phyloP scores from a whole-genome alignment of 2,329 filamentous ascomycete genomes.

The Aspergillus terreus region DNA sequence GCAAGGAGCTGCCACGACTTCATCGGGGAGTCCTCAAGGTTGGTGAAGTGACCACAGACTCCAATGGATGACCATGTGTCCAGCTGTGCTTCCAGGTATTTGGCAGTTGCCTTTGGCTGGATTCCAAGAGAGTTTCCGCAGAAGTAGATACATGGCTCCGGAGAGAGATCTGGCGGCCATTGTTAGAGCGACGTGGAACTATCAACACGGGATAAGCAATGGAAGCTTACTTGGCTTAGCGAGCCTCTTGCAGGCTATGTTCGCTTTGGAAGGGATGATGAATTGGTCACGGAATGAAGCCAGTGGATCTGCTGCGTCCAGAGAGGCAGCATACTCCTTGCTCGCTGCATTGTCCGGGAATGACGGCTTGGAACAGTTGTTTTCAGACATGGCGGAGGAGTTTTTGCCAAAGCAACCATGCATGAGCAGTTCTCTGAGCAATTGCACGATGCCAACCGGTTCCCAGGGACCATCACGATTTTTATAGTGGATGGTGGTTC shows the following conservation, averaged over 20 bases:
- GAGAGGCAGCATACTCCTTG: conserved; percentile 39
- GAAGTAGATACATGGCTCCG: conserved; percentile 62
- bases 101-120: conserved; percentile 66
- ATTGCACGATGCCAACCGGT: not conserved
- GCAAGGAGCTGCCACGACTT: conserved; percentile 73
- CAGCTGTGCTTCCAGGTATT: conserved; percentile 67
- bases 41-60: conserved; percentile 75
- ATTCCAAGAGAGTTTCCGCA: conserved; percentile 86
- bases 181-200: not conserved
- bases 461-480: not conserved
- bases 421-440: not conserved
- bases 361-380: conserved; percentile 18
- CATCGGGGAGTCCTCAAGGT: conserved; percentile 63
- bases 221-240: conserved; percentile 31
- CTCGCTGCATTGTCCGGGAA: conserved; percentile 30
- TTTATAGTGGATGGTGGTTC: not conserved
- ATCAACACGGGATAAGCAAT: not conserved
- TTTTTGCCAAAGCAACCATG: not conserved
- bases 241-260: conserved; percentile 63
- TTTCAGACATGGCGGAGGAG: conserved; percentile 12
- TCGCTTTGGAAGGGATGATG: conserved; percentile 69
- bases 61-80: conserved; percentile 79
- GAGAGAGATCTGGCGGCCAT: conserved; percentile 26
- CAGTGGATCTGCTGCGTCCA: conserved; percentile 61
- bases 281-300: conserved; percentile 66